Evolutionary conservation across 2,329 filamentous ascomycete species (phyloP).

Genomic region (Amesomyces nigricolor): DNA sequence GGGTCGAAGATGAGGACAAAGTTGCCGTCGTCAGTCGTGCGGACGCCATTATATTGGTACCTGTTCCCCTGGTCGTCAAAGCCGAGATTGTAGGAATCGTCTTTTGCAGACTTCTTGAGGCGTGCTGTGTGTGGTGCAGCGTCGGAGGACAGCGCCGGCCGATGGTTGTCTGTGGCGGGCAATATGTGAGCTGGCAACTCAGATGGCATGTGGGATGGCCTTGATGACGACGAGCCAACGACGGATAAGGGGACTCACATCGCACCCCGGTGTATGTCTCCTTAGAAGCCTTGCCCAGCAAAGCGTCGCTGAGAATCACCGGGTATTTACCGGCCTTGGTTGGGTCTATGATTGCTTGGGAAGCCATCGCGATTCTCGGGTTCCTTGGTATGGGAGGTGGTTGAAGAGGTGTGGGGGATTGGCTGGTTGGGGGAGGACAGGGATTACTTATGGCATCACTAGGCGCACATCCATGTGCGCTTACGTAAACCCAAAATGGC

Average conservation of each 20-base stretch:
- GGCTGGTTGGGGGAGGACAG: neutral
- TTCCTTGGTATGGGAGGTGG: conserved; percentile 6
- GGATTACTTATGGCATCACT: neutral
- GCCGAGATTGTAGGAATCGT: conserved; percentile 50
- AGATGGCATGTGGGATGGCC: neutral
- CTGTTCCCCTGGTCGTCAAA: conserved; percentile 50
- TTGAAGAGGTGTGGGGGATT: conserved; percentile 5
- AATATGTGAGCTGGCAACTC: neutral
- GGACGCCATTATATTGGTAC: conserved; percentile 56
- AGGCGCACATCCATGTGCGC: no score
- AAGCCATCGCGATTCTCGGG: conserved; percentile 26
- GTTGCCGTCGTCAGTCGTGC: conserved; percentile 50
- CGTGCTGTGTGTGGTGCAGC: conserved; percentile 45
- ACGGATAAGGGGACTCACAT: conserved; percentile 41
- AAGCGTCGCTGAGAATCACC: conserved; percentile 56
- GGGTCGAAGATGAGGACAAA: conserved; percentile 73
- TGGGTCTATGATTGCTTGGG: conserved; percentile 45
- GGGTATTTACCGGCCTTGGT: conserved; percentile 58
- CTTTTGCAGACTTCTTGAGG: conserved; percentile 47
- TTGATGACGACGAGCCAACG: neutral
- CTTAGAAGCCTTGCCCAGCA: conserved; percentile 51
- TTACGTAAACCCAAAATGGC: no score
- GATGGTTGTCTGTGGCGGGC: conserved; percentile 52
- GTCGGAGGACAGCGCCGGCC: conserved; percentile 47
- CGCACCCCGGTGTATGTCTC: conserved; percentile 56